Base-by-base conservation (phyloP, 352 stramenopile species). In the Saprolegnia parasitica region DNA sequence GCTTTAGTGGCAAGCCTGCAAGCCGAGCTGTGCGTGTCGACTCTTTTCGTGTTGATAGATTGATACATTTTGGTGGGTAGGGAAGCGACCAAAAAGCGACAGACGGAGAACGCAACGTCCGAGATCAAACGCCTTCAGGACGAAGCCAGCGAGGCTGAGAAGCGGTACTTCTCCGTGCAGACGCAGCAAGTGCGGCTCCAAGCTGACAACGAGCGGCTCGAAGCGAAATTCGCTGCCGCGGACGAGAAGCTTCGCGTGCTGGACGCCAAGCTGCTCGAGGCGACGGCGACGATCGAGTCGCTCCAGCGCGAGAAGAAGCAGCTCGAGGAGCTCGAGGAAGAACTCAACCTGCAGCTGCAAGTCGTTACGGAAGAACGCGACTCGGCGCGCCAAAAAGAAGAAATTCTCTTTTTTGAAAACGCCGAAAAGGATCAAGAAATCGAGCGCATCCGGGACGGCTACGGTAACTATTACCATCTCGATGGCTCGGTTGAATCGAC, bases 341-440 rank as follows among this genome's bases (percentile, higher is more conserved):
- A 95, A 57, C 67, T 92, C 42, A 83, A 90, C 45, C 65, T 93
- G 9, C 86, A 95, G 64, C 26, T 93, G 10, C 86, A 95, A 67
- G 83, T 95, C 23, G 80, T 95, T 8, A 95, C 85, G 0, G 86
- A 95, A 65, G 86, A 95, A 55, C 81, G 86, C 0, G 86, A 95
- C 58, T 86, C 86, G 13, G 84, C 86, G 50, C 77, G 86, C 11
- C 78, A 87, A 37, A 95, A 95, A 61, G 86, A 95, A 75, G 86
- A 95, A 65, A 81, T 91, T 63, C 73, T 91, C 0, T 95, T 95
- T 56, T 50, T 77, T 11, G 86, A 95, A 64, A 90, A 86, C 49
- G 90, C 89, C 46, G 86, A 95, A 49, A 95, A 95, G 60, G 86
- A 93, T 23, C 84, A 95, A 70, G 86, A 95, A 56, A 95, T 95